Evolutionary conservation across 108 stramenopile species (phyloP).

Genomic region (Cyclotella atomus): DNA sequence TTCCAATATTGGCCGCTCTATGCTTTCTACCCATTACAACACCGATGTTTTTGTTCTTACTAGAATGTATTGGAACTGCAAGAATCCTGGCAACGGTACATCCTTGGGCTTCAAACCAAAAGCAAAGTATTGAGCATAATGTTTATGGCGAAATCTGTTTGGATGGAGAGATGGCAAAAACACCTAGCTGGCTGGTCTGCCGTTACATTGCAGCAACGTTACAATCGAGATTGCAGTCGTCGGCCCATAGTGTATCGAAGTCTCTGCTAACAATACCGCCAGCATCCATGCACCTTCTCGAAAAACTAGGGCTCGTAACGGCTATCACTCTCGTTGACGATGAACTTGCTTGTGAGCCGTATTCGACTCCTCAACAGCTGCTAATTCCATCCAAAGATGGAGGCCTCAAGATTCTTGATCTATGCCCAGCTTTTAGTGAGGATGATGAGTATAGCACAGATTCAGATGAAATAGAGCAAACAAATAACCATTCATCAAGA

Average conservation of each 20-base stretch:
- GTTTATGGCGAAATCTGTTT: not conserved
- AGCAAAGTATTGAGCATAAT: not conserved
- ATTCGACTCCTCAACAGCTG: conserved; percentile 84
- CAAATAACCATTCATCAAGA: conserved; percentile 26
- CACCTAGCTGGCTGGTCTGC: conserved; percentile 34
- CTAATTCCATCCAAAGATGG: conserved; percentile 83
- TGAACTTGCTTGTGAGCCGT: conserved; percentile 81
- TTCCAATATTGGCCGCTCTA: conserved; percentile 71
- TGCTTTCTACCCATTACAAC: conserved; percentile 62
- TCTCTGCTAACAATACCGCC: conserved; percentile 65
- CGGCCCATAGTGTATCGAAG: conserved; percentile 1
- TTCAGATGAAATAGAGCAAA: conserved; percentile 6
- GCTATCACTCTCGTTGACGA: conserved; percentile 84
- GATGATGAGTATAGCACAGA: conserved; percentile 39
- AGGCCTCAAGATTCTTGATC: conserved; percentile 83
- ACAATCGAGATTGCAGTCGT: conserved; percentile 51
- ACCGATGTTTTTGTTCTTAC: conserved; percentile 65
- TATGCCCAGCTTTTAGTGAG: conserved; percentile 70
- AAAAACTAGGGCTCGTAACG: conserved; percentile 83
- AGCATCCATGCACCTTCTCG: conserved; percentile 70
- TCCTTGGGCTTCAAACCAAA: conserved; percentile 54
- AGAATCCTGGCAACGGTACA: conserved; percentile 74
- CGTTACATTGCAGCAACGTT: conserved; percentile 69
- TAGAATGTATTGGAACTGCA: conserved; percentile 78
- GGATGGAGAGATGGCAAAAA: conserved; percentile 2